These are phyloP conservation scores for Colletotrichum lentis DNA, from an alignment of 2,329 filamentous ascomycete genomes.

Conservation along the genomic window DNA sequence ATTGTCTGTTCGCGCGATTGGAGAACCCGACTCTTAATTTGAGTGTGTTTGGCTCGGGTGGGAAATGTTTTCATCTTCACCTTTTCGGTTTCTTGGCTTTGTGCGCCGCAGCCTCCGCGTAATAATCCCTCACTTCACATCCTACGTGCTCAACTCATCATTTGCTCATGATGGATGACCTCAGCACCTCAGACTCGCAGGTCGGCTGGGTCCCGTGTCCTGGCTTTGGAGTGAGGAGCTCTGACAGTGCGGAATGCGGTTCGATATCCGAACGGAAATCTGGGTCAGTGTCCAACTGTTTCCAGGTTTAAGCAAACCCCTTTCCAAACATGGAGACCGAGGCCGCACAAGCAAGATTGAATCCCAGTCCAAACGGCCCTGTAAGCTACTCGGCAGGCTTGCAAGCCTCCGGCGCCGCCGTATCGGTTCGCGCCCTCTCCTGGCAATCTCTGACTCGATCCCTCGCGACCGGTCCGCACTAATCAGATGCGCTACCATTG, in stretches of 20 bases:
- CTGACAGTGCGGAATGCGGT: slow-evolving; percentile 17
- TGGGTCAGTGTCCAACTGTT: slow-evolving; percentile 16
- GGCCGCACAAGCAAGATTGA: slow-evolving; percentile 29
- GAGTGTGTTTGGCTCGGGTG: background rate
- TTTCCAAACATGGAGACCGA: slow-evolving; percentile 34
- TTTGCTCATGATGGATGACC: background rate
- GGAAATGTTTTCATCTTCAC: background rate
- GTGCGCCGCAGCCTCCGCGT: background rate
- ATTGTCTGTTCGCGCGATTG: slow-evolving; percentile 34
- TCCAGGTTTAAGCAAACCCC: slow-evolving; percentile 6
- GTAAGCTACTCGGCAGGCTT: slow-evolving; percentile 20
- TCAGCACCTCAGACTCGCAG: background rate
- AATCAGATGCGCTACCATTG: slow-evolving; percentile 17
- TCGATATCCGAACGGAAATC: slow-evolving; percentile 32
- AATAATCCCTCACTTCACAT: background rate
- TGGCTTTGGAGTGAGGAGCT: background rate
- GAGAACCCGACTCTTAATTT: slow-evolving; percentile 10
- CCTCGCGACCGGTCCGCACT: slow-evolving; percentile 16
- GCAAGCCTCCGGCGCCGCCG: slow-evolving; percentile 33
- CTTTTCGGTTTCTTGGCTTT: slow-evolving; percentile 2
- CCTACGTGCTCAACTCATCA: background rate
- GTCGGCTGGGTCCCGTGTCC: background rate
- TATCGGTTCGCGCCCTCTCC: slow-evolving; percentile 35
- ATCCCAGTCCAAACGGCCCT: slow-evolving; percentile 25
- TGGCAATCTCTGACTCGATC: slow-evolving; percentile 21